Conservation (phyloP, 192 early-diverging fungal species). For the Entomortierella lignicola region DNA sequence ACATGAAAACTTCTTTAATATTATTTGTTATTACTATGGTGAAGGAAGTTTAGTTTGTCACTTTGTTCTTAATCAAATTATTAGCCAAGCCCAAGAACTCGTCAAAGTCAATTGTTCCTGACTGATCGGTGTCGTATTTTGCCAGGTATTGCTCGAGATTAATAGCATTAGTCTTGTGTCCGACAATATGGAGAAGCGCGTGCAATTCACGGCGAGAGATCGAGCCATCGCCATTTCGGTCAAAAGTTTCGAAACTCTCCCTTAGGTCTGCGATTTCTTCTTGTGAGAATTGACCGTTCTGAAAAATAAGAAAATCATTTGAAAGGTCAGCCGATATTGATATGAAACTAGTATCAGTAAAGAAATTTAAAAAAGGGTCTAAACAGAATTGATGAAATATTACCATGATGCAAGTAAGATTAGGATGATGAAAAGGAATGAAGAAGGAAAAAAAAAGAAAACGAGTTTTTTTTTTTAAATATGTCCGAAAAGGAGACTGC, state of each 20-base stretch:
- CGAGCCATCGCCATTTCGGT: conserved; percentile 29
- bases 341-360: not conserved
- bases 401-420: conserved; percentile 9
- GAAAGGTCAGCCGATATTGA: not conserved
- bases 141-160: conserved; percentile 26
- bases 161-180: conserved; percentile 36
- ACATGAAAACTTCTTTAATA: too few relatives aligned
- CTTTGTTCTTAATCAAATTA: conserved; percentile 32
- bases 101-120: conserved; percentile 28
- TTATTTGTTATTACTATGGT: too few relatives aligned
- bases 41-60: not conserved
- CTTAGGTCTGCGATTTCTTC: conserved; percentile 22
- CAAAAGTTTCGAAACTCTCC: conserved; percentile 50
- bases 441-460: not conserved
- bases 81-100: conserved; percentile 20
- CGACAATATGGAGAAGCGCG: conserved; percentile 43
- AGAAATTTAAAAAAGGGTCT: not conserved
- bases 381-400: not conserved
- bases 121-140: conserved; percentile 23
- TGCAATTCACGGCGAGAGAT: conserved; percentile 38
- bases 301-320: not conserved
- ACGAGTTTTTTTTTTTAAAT: too few relatives aligned
- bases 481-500: too few relatives aligned
- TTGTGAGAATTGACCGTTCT: conserved; percentile 1
- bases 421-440: not conserved